Base-by-base conservation (phyloP, 1,284 basidiomycete genomes). In the Moniliella sp. region DNA sequence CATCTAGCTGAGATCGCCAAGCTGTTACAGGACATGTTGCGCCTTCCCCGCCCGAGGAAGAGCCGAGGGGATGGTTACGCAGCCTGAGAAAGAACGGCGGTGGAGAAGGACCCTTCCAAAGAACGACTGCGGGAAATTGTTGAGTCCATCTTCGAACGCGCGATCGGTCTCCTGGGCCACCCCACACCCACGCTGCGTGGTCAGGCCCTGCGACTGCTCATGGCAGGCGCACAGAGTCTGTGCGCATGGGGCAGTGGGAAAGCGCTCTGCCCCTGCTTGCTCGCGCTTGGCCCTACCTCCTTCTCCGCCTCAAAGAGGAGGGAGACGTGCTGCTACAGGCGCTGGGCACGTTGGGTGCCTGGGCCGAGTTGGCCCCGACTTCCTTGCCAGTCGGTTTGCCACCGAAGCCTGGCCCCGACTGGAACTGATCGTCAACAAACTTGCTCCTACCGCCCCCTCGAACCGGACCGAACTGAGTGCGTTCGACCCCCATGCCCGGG, bases 261-360 rank as follows among this genome's bases (percentile, higher is more conserved):
- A 50, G 54, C 21, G 35, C 56, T 5, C 35, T 57, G 16, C 47
- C 53, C 1, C 32, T 53, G 16, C 27, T 59, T 39, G 47, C 53
- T 29, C 30, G 31, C 0, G 49, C 46, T 1, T 59, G 56, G 56
- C 56, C 56, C 0, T 34, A 44, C 7, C 21, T 59, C 13, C 37
- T 57, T 33, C 42, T 45, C 1, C 42, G 56, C 4, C 40, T 59
- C 1, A 54, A 54, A 0, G 9, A 7, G 17, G 26, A 15, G 10
- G 32, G 17, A 10, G 17, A 12, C 18, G 13, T 19, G 18, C 27
- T n/a, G n/a, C n/a, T 18, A 11, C 17, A 18, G 11, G 17, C 10
- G 18, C 10, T 10, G 4, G 10, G 12, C 10, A 5, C 15, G 15
- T 9, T 8, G 9, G 14, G 10, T 4, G 11, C 10, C 26, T n/a